Conservation (phyloP, 2,329 filamentous ascomycete species). For the Penicillium brevicompactum region DNA sequence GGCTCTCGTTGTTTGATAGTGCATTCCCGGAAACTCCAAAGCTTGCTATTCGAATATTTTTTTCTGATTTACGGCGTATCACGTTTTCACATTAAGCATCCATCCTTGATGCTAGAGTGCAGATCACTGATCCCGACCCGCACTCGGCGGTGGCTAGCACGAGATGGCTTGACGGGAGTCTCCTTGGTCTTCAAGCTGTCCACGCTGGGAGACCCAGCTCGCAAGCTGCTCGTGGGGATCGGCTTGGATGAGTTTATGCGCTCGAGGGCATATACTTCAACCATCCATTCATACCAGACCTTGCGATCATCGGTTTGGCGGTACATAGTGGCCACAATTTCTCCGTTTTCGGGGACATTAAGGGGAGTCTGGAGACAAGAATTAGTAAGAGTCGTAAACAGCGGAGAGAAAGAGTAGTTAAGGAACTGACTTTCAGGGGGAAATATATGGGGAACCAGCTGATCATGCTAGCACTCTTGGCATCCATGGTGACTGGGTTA, state of each 20-base stretch:
- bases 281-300: conserved; percentile 98
- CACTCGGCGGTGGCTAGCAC: conserved; percentile 30
- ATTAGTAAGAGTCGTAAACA: not conserved
- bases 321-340: conserved; percentile 93
- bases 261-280: conserved; percentile 71
- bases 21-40: not conserved
- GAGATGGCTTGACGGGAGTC: conserved; percentile 12
- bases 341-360: conserved; percentile 78
- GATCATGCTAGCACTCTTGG: conserved; percentile 96
- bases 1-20: not conserved
- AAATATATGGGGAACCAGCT: conserved; percentile 99
- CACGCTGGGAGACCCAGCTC: conserved; percentile 26
- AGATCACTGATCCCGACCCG: conserved; percentile 49
- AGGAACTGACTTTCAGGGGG: conserved; percentile 74
- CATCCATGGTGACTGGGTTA: conserved; percentile 86
- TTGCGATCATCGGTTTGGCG: conserved; percentile 90
- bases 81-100: conserved; percentile 48
- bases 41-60: not conserved
- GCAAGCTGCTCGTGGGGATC: conserved; percentile 35
- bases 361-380: conserved; percentile 67
- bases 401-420: not conserved
- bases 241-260: conserved; percentile 19
- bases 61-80: not conserved
- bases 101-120: conserved; percentile 53
- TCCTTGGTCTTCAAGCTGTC: conserved; percentile 26